Conservation (phyloP, 1,284 basidiomycete genomes). For the Grifola frondosa region DNA sequence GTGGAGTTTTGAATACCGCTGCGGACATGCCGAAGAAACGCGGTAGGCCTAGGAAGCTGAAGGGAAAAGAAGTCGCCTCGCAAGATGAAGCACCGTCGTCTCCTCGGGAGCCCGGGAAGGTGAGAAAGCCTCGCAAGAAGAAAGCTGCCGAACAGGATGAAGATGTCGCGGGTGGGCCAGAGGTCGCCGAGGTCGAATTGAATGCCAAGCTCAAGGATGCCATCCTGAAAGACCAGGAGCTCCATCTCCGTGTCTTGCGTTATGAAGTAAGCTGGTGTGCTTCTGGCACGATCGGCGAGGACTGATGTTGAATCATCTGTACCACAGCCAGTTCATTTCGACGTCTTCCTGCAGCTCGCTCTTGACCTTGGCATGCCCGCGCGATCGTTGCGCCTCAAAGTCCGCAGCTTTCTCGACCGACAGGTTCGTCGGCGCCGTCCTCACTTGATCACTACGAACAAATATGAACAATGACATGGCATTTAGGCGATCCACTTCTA, state of each 20-base stretch:
- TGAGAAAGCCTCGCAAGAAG: constrained; percentile 17
- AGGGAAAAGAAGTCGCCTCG: not conserved
- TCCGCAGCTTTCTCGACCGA: constrained; percentile 57
- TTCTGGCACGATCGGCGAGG: not conserved
- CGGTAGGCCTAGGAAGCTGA: not conserved
- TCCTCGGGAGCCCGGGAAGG: constrained; percentile 18
- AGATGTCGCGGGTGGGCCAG: constrained; percentile 5
- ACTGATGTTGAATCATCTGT: not conserved
- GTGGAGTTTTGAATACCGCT: too few species aligned
- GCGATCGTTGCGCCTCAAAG: constrained; percentile 34
- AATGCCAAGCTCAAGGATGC: constrained; percentile 37
- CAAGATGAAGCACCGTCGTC: constrained; percentile 1
- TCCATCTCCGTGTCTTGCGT: constrained; percentile 57
- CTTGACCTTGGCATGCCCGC: constrained; percentile 30
- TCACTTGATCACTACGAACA: not conserved
- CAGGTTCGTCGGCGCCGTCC: constrained; percentile 40
- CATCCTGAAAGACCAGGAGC: constrained; percentile 44
- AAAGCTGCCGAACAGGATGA: constrained; percentile 14
- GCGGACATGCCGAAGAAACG: constrained; percentile 9
- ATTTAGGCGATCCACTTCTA: constrained; percentile 53
- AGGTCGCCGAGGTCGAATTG: constrained; percentile 35
- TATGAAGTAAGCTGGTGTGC: constrained; percentile 52
- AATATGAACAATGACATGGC: not conserved
- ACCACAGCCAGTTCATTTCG: constrained; percentile 57
- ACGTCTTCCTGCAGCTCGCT: constrained; percentile 47